A percentile compares a stretch with the other conserved stretches of the same genome.
phyloP scores from a whole-genome alignment of 805 yeast genomes.

The Jamesozyma gamospora region DNA sequence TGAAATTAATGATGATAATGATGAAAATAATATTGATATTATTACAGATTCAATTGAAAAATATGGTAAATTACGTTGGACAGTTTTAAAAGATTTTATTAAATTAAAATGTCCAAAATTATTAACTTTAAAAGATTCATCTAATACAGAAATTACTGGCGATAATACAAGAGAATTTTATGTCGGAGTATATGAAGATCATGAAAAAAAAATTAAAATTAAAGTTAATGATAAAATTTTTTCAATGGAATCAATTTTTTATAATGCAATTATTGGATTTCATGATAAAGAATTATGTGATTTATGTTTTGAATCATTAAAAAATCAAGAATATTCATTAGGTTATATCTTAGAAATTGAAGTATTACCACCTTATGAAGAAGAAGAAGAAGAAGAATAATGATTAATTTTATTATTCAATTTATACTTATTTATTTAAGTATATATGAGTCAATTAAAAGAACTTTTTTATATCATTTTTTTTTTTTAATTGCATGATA shows the following conservation, averaged over 20 bases:
- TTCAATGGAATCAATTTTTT: slow-evolving; percentile 18
- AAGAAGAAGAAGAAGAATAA: slow-evolving; percentile 1
- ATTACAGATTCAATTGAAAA: slow-evolving; percentile 19
- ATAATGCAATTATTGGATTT: slow-evolving; percentile 29
- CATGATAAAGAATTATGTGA: slow-evolving; percentile 24
- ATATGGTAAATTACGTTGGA: slow-evolving; percentile 30
- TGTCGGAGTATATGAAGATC: slow-evolving; percentile 28
- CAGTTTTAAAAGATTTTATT: slow-evolving; percentile 31
- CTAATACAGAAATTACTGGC: slow-evolving; percentile 2
- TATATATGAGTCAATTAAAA: too few species aligned
- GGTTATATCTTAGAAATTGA: slow-evolving; percentile 20
- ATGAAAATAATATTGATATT: slow-evolving; percentile 1
- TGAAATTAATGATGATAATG: not conserved
- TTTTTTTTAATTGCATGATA: too few species aligned
- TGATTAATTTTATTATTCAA: too few species aligned
- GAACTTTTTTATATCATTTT: too few species aligned
- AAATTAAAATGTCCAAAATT: slow-evolving; percentile 26
- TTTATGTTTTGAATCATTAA: slow-evolving; percentile 16
- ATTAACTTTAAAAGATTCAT: slow-evolving; percentile 9
- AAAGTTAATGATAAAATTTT: slow-evolving; percentile 12
- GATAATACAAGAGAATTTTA: slow-evolving; percentile 28
- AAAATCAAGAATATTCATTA: slow-evolving; percentile 24
- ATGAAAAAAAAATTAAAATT: slow-evolving; percentile 13
- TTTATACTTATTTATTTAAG: too few species aligned
- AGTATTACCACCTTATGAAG: slow-evolving; percentile 19